Conservation (phyloP, 768 basidiomycete species). For the Crucibulum laeve region DNA sequence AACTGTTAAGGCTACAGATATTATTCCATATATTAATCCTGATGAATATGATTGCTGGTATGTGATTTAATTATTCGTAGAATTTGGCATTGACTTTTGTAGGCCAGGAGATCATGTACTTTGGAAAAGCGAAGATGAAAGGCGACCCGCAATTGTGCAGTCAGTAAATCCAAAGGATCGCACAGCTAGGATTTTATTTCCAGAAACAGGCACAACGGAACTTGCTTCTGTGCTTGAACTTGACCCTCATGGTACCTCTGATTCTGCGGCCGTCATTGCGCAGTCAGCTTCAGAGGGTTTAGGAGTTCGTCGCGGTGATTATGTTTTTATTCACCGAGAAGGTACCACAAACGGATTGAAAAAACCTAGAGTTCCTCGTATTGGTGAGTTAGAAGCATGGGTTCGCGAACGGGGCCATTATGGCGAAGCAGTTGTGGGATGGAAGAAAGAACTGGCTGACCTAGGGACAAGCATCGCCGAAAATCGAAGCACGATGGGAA, state of each 20-base stretch:
- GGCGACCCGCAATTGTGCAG: conserved; percentile 71
- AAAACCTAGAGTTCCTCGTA: conserved; percentile 69
- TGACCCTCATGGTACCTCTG: conserved; percentile 74
- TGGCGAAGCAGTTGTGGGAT: conserved; percentile 55
- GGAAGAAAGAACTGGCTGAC: conserved; percentile 71
- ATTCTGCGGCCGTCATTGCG: conserved; percentile 37
- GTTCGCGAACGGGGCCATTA: conserved; percentile 56
- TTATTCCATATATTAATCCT: conserved; percentile 81
- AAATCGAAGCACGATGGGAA: conserved; percentile 30
- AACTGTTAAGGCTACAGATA: conserved; percentile 50
- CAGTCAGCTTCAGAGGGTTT: conserved; percentile 49
- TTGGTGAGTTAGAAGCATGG: conserved; percentile 84
- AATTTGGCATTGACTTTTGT: conserved; percentile 1
- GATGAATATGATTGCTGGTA: conserved; percentile 93
- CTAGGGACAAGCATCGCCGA: conserved; percentile 56
- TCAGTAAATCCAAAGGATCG: conserved; percentile 68
- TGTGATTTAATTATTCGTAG: conserved; percentile 18
- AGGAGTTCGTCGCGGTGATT: conserved; percentile 81
- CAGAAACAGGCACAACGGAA: conserved; percentile 51
- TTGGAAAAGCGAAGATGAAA: conserved; percentile 72
- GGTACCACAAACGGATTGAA: conserved; percentile 71
- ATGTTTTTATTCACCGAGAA: conserved; percentile 72
- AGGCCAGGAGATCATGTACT: conserved; percentile 93
- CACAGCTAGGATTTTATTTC: conserved; percentile 61
- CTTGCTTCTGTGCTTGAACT: conserved; percentile 83